phyloP scores from a whole-genome alignment of 768 basidiomycete genomes.

The Collybia sordida region DNA sequence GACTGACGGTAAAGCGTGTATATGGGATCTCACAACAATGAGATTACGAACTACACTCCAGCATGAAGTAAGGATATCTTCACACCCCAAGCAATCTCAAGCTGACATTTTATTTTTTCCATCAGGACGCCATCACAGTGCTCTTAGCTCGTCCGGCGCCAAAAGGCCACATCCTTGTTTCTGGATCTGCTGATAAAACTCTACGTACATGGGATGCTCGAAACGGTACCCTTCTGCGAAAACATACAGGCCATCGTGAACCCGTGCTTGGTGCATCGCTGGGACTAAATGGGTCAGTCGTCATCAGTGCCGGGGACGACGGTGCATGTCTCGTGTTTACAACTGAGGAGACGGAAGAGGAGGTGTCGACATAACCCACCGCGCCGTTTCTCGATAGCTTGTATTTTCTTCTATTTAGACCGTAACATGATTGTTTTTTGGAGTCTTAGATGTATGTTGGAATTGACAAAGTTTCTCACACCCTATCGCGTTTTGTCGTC shows the following conservation, averaged over 20 bases:
- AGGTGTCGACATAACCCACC: not conserved
- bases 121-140: constrained; percentile 84
- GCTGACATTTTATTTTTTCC: constrained; percentile 7
- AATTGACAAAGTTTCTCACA: too few species aligned
- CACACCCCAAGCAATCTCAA: not conserved
- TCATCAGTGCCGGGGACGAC: constrained; percentile 92
- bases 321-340: constrained; percentile 82
- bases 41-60: constrained; percentile 77
- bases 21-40: constrained; percentile 93
- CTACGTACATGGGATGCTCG: constrained; percentile 93
- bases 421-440: too few species aligned
- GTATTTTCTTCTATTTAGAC: not conserved
- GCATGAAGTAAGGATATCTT: constrained; percentile 61
- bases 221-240: constrained; percentile 72
- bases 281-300: constrained; percentile 64
- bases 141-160: constrained; percentile 75
- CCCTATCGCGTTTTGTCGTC: too few species aligned
- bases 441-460: too few species aligned
- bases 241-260: constrained; percentile 81
- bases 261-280: constrained; percentile 76
- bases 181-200: constrained; percentile 84
- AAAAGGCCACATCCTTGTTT: constrained; percentile 75
- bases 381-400: not conserved
- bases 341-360: constrained; percentile 50
- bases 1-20: constrained; percentile 91